phyloP scores from a whole-genome alignment of 306 rosid species.

The Prunus davidiana region DNA sequence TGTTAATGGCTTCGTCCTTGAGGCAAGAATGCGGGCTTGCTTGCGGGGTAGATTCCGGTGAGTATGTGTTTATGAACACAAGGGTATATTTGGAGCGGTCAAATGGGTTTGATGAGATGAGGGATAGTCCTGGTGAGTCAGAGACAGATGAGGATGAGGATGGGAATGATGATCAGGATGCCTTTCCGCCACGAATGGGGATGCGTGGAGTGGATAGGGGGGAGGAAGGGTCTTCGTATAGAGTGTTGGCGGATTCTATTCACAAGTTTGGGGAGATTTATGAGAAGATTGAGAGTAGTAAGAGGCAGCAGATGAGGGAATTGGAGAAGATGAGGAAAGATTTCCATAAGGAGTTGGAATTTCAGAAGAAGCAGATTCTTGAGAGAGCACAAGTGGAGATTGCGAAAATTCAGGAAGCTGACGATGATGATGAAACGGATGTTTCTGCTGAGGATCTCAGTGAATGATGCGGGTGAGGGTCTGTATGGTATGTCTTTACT shows the following conservation, averaged over 20 bases:
- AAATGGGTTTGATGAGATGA: slow-evolving; percentile 84
- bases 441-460: slow-evolving; percentile 6
- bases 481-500: background rate
- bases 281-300: slow-evolving; percentile 75
- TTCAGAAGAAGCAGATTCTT: slow-evolving; percentile 80
- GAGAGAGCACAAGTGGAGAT: slow-evolving; percentile 73
- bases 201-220: slow-evolving; percentile 12
- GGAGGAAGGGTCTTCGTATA: slow-evolving; percentile 39
- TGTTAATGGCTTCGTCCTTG: slow-evolving; percentile 61
- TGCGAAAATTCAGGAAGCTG: slow-evolving; percentile 54
- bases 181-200: slow-evolving; percentile 9
- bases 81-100: slow-evolving; percentile 72
- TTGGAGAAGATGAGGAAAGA: slow-evolving; percentile 75
- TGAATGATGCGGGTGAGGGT: slow-evolving; percentile 31
- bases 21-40: slow-evolving; percentile 68
- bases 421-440: slow-evolving; percentile 45
- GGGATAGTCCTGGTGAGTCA: slow-evolving; percentile 83
- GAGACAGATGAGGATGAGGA: slow-evolving; percentile 47
- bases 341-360: slow-evolving; percentile 65
- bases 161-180: slow-evolving; percentile 18
- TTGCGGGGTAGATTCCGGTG: slow-evolving; percentile 87
- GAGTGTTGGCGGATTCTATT: slow-evolving; percentile 66
- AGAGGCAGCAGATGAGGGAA: slow-evolving; percentile 89
- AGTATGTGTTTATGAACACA: slow-evolving; percentile 76
- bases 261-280: slow-evolving; percentile 75